phyloP scores from a whole-genome alignment of 257 asterid species.

The Petrea volubilis region DNA sequence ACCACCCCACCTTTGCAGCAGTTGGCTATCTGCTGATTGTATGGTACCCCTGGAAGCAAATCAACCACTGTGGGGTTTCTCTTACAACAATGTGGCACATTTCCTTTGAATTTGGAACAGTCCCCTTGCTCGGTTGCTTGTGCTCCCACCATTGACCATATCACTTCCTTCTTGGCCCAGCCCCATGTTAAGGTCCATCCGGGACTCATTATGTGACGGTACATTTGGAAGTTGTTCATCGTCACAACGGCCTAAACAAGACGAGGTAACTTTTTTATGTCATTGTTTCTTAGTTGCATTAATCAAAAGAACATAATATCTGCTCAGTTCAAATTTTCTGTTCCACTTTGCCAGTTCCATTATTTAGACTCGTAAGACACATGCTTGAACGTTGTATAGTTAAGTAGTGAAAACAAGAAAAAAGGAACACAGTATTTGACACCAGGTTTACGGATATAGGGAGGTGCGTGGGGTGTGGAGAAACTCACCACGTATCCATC shows the following conservation, averaged over 20 bases:
- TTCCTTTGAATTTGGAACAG: conserved; percentile 73
- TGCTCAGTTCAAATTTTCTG: no score
- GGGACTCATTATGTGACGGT: conserved; percentile 69
- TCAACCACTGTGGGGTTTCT: conserved; percentile 59
- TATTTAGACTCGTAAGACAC: no score
- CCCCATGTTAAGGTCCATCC: conserved; percentile 80
- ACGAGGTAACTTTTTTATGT: neutral
- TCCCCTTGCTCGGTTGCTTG: conserved; percentile 87
- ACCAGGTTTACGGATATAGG: no score
- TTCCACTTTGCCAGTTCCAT: no score
- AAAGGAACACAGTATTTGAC: no score
- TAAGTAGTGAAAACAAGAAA: no score
- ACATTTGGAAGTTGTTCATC: conserved; percentile 76
- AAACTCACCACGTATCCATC: conserved; percentile 77
- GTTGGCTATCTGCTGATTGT: conserved; percentile 73
- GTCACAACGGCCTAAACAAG: conserved; percentile 58
- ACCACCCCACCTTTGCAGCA: conserved; percentile 85
- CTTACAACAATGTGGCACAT: conserved; percentile 73
- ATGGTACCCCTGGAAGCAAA: conserved; percentile 77
- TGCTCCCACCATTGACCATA: conserved; percentile 80
- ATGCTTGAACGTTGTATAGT: no score
- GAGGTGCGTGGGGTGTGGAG: neutral
- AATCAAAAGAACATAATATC: no score
- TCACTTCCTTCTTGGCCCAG: conserved; percentile 84
- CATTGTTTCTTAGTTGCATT: no score